phyloP scores from a whole-genome alignment of 345 rosid genomes.

The Noccaea caerulescens region DNA sequence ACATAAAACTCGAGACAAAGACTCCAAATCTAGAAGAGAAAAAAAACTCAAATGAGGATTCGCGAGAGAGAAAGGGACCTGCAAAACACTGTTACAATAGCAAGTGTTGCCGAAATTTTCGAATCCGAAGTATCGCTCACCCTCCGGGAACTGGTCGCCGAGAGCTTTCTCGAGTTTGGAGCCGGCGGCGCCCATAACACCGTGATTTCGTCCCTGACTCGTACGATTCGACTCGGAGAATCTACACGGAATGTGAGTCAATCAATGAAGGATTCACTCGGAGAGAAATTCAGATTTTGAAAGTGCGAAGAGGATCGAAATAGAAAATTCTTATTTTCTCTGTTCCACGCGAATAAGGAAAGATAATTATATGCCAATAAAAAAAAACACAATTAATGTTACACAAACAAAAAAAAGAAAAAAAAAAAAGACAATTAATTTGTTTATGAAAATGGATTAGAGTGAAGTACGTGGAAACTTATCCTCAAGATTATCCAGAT shows the following conservation, averaged over 20 bases:
- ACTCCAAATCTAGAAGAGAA: neutral
- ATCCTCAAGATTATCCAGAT: neutral
- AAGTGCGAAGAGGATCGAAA: neutral
- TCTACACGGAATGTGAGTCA: neutral
- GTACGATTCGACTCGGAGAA: slow-evolving; percentile 26
- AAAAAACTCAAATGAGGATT: neutral
- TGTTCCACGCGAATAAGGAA: neutral
- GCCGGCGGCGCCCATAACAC: slow-evolving; percentile 97
- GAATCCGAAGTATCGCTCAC: slow-evolving; percentile 96
- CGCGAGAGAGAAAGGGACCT: slow-evolving; percentile 51
- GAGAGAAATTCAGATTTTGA: neutral
- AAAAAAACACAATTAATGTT: neutral
- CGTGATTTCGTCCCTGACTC: slow-evolving; percentile 42
- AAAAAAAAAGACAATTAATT: neutral
- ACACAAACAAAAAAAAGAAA: too few relatives aligned
- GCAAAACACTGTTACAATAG: slow-evolving; percentile 97
- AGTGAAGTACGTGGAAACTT: neutral
- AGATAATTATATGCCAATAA: neutral
- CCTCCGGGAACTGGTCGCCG: slow-evolving; percentile 99
- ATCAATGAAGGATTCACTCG: neutral
- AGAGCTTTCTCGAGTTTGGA: slow-evolving; percentile 99
- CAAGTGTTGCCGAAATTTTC: slow-evolving; percentile 99
- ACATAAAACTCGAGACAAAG: neutral
- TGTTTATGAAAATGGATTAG: neutral
- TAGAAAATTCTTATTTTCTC: neutral